These are phyloP conservation scores for Suillus americanus DNA, from an alignment of 768 basidiomycete genomes.

Conservation along the genomic window DNA sequence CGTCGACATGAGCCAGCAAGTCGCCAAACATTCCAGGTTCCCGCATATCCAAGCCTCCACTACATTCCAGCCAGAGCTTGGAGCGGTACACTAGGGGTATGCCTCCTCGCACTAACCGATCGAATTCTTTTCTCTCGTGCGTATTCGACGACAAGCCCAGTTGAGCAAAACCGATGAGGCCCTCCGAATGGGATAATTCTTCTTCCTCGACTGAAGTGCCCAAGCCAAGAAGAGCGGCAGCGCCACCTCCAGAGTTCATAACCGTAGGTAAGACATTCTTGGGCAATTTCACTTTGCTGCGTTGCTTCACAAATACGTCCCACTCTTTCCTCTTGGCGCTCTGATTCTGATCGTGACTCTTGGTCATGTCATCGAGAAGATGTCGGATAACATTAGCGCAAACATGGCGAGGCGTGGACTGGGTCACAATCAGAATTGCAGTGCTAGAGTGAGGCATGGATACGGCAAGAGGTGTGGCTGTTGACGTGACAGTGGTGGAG, in stretches of 20 bases:
- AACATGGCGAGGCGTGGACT: constrained; percentile 68
- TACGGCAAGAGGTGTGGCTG: constrained; percentile 15
- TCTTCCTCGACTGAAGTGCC: constrained; percentile 65
- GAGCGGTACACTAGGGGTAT: constrained; percentile 87
- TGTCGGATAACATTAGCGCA: constrained; percentile 72
- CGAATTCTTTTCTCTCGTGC: constrained; percentile 79
- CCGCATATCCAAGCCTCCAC: constrained; percentile 86
- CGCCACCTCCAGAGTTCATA: constrained; percentile 33
- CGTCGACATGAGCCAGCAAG: constrained; percentile 56
- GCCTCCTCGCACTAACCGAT: constrained; percentile 76
- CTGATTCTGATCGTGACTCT: constrained; percentile 83
- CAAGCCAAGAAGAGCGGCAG: constrained; percentile 68
- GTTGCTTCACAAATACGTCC: constrained; percentile 82
- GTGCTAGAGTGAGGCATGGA: constrained; percentile 22
- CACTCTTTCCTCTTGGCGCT: constrained; percentile 70
- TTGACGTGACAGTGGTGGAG: constrained; percentile 37
- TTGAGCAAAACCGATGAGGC: constrained; percentile 88
- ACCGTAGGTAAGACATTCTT: constrained; percentile 18
- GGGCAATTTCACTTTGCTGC: constrained; percentile 46
- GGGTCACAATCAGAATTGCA: constrained; percentile 59
- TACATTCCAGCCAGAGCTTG: constrained; percentile 92
- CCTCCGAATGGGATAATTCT: constrained; percentile 79
- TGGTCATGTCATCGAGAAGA: constrained; percentile 75
- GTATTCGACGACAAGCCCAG: constrained; percentile 70
- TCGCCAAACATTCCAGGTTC: constrained; percentile 92